Evolutionary conservation across 2,329 filamentous ascomycete genomes (phyloP), one percentile per base, ranked within the genome.

Genomic region (Aspergillus eucalypticola): DNA sequence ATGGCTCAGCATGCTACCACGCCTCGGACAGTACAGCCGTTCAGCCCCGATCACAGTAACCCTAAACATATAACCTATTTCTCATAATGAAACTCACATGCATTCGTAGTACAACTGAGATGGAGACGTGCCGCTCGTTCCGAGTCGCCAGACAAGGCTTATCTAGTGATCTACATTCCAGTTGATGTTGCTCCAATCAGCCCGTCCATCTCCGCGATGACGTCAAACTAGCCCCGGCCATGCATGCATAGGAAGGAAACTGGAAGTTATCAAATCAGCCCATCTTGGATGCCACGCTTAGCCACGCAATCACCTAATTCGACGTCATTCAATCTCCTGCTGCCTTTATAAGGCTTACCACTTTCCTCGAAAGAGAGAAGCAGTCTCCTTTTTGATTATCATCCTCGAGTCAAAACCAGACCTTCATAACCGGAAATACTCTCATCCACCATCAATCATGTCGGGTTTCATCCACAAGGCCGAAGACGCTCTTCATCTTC

Each of bases 401-500:
- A 51, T 11, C 11, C 10, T 23, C 15, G 19, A 51, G 5, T 17
- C 10, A 2, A 15, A 35, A 19, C 3, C 19, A 29, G 3, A 38
- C 17, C 15, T 21, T 35, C 15, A 11, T 5, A 8, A 17, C 2
- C 19, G 10, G 15, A 21, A 6, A 53, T n/a, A 53, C 11, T 2
- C 15, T 19, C 5, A 38, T 27, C n/a, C 38, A 32, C 17, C 38
- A 54, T 23, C 21, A 21, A 54, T 10, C 21, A 42, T 55, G 53
- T 55, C 53, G 8, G 27, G 25, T 10, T 46, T 55, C 41, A 8
- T 55, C 8, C 53, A 55, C 25, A 55, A 55, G 10, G 53, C 53
- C 6, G 53, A 55, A 46, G 53, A 55, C 25, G 53, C 53, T 15
- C 41, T 55, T 1, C 53, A 55, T n/a, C 13, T 54, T 8, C 53